These are phyloP conservation scores for Fraxinus velutina DNA, from an alignment of 305 asterid species.

Conservation along the genomic window DNA sequence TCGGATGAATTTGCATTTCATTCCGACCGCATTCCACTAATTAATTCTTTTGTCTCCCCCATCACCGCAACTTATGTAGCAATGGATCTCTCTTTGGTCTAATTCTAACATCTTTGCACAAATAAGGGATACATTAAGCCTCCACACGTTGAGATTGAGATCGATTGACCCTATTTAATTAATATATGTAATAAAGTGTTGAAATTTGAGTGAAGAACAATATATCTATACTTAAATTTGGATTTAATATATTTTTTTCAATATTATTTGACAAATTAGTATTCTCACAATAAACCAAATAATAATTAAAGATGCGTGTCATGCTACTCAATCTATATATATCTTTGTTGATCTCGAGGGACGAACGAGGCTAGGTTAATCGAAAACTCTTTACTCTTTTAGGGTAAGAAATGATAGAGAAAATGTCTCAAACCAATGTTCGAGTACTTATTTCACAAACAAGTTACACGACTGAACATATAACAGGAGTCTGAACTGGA, in stretches of 20 bases:
- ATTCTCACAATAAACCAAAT: too few relatives aligned
- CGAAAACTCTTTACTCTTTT: too few relatives aligned
- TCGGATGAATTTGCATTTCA: conserved; percentile 52
- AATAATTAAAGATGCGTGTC: too few relatives aligned
- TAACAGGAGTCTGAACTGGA: too few relatives aligned
- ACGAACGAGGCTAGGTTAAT: not conserved
- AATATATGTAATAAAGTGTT: not conserved
- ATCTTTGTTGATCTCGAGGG: not conserved
- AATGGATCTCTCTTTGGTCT: conserved; percentile 34
- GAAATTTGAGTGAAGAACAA: not conserved
- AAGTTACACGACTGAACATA: too few relatives aligned
- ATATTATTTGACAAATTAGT: too few relatives aligned
- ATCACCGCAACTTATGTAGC: conserved; percentile 73
- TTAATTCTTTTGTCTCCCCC: not conserved
- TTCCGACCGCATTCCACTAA: conserved; percentile 56
- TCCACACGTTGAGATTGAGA: not conserved
- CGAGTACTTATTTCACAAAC: too few relatives aligned
- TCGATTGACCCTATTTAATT: not conserved
- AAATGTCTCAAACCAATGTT: too few relatives aligned
- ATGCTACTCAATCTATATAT: too few relatives aligned
- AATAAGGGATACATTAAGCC: not conserved
- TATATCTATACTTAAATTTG: too few relatives aligned
- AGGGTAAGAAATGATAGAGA: not conserved
- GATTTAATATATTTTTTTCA: too few relatives aligned
- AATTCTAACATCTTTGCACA: not conserved